Evolutionary conservation across 352 stramenopile species (phyloP).

Genomic region (Globisporangium parvum): DNA sequence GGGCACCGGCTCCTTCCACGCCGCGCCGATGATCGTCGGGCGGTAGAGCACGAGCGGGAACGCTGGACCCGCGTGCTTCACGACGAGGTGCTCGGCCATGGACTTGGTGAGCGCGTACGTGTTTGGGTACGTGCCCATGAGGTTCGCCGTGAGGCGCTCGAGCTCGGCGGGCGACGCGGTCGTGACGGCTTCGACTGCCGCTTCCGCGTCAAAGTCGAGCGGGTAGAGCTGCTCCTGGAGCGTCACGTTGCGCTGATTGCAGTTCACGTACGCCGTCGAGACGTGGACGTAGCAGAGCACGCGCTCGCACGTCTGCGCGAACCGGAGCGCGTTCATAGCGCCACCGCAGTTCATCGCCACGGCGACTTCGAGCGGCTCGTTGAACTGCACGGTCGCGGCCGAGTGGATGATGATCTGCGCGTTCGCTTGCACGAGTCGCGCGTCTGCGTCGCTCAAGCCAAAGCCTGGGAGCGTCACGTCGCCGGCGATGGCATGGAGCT

Average conservation of each 20-base stretch:
- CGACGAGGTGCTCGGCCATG: conserved; percentile 77
- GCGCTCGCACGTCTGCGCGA: conserved; percentile 45
- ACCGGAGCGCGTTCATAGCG: conserved; percentile 53
- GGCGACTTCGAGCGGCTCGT: conserved; percentile 80
- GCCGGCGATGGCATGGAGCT: conserved; percentile 55
- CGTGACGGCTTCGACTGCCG: conserved; percentile 50
- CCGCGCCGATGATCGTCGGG: conserved; percentile 80
- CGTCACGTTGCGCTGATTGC: conserved; percentile 54
- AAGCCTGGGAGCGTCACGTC: conserved; percentile 68
- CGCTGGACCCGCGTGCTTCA: conserved; percentile 26
- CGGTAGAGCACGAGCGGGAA: conserved; percentile 76
- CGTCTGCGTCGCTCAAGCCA: conserved; percentile 43
- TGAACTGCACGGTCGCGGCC: conserved; percentile 83
- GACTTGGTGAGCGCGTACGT: conserved; percentile 88
- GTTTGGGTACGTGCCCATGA: conserved; percentile 87
- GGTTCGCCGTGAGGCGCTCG: conserved; percentile 59
- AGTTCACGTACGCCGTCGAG: conserved; percentile 84
- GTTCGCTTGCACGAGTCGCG: conserved; percentile 26
- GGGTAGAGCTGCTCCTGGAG: conserved; percentile 75
- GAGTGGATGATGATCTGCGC: conserved; percentile 80
- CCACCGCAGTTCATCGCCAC: conserved; percentile 83
- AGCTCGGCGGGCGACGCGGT: conserved; percentile 46
- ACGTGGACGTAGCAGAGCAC: conserved; percentile 71
- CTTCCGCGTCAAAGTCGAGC: conserved; percentile 78
- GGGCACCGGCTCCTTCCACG: conserved; percentile 83